Evolutionary conservation across 306 rosid species (phyloP).

Genomic region (Begonia fuchsioides): DNA sequence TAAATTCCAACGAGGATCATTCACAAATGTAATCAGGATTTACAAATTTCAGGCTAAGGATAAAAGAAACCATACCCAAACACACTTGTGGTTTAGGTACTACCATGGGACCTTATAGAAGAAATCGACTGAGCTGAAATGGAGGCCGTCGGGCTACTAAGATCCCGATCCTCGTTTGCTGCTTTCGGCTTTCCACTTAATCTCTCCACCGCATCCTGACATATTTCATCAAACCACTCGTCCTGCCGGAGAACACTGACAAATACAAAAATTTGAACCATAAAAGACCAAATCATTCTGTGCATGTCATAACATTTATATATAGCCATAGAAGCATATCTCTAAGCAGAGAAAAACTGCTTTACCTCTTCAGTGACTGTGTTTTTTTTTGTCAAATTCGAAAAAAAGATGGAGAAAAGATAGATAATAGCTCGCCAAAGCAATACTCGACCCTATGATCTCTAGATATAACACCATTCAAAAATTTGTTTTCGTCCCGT

Average conservation of each 20-base stretch:
- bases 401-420: too few relatives aligned
- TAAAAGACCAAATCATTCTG: slow-evolving; percentile 3
- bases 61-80: slow-evolving; percentile 13
- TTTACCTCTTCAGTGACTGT: too few relatives aligned
- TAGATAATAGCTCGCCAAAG: too few relatives aligned
- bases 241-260: slow-evolving; percentile 76
- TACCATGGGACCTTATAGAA: slow-evolving; percentile 77
- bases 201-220: slow-evolving; percentile 80
- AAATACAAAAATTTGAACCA: not conserved
- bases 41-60: slow-evolving; percentile 22
- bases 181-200: slow-evolving; percentile 78
- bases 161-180: slow-evolving; percentile 68
- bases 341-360: too few relatives aligned
- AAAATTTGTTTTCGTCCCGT: too few relatives aligned
- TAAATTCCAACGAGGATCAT: slow-evolving; percentile 16
- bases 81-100: slow-evolving; percentile 63
- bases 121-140: slow-evolving; percentile 89
- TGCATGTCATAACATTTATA: not conserved
- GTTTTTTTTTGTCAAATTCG: too few relatives aligned
- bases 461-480: too few relatives aligned
- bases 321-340: too few relatives aligned
- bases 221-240: slow-evolving; percentile 77
- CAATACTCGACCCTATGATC: too few relatives aligned
- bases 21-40: slow-evolving; percentile 24
- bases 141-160: slow-evolving; percentile 86